Conservation (phyloP, 805 yeast genomes). For the Candida sithepensis region DNA sequence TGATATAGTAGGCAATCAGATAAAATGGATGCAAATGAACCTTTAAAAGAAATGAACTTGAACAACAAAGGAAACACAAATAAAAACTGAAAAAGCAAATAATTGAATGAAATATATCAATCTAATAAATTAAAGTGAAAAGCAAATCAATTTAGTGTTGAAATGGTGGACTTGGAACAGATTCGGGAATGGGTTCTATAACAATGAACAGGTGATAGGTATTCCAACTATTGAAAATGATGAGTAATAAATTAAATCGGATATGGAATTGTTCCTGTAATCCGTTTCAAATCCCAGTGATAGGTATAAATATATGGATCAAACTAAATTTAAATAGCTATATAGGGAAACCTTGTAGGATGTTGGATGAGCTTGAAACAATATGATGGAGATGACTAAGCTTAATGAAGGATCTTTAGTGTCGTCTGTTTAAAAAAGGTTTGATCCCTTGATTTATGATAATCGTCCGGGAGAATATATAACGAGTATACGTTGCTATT, state of each 20-base stretch:
- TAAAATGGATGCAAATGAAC: too few relatives aligned
- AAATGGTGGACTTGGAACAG: neutral
- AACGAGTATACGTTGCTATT: neutral
- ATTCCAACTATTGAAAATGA: neutral
- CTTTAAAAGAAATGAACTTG: neutral
- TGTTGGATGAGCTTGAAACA: neutral
- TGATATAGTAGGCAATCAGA: neutral
- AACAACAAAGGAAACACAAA: neutral
- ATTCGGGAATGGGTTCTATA: neutral
- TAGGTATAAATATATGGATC: neutral
- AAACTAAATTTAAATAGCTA: neutral
- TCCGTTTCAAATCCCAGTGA: neutral
- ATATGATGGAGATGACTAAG: neutral
- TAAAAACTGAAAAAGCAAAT: neutral
- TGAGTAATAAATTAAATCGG: neutral
- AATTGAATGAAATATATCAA: neutral
- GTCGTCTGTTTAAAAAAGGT: neutral
- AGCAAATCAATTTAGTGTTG: neutral
- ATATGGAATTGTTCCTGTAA: neutral
- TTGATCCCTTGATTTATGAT: neutral
- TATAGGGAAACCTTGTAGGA: neutral
- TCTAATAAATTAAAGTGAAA: neutral
- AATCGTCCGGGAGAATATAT: neutral
- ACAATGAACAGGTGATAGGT: neutral
- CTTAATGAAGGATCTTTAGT: neutral